Base-by-base conservation (phyloP, 179 eudicot genomes). In the Silene coronaria region DNA sequence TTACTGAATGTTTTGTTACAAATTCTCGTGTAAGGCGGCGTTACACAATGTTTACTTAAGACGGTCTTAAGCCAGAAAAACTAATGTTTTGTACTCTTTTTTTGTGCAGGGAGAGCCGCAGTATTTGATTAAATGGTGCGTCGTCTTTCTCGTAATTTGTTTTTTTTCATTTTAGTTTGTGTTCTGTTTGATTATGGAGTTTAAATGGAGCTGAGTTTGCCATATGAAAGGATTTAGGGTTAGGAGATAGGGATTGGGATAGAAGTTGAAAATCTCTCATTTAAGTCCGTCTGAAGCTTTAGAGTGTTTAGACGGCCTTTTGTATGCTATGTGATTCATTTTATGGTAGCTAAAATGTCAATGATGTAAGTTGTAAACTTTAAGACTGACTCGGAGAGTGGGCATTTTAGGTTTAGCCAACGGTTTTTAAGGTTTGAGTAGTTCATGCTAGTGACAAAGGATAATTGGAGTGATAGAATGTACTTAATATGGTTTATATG, bases 121-220 rank as follows among this genome's bases (percentile, higher is more conserved):
- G 73, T 95, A 93, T 87, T 86, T 93, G 72, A 90, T 95, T 78
- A 95, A 93, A 89, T 95, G 99, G 97, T 95, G 84, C 65, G 96
- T 86, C 13, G 32, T 51, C 32, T 59, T 30, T 34, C 58, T 46
- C 67, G 28, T 19, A 4, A 36, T 0, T 9, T 36, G 16, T 48
- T 26, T 13, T 26, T 13, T 8, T 60, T 48, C 5, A 8, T 38
- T 72, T 53, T 23, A 19, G 23, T 78, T 24, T 22, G 22, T 28
- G 14, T 38, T 34, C 2, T 32, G 38, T 59, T 68, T 69, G 72
- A 66, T 26, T 24, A 11, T 57, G 27, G 6, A 57, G 17, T 27
- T 2, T 53, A 21, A 51, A 55, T 24, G 62, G 5, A 26, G 2
- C 28, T 42, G 21, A 11, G 36, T 68, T 67, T 6, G 1, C 23